Evolutionary conservation across 2,329 filamentous ascomycete genomes (phyloP), one percentile per base, ranked within the genome.

Genomic region (Metarhizium sp.): DNA sequence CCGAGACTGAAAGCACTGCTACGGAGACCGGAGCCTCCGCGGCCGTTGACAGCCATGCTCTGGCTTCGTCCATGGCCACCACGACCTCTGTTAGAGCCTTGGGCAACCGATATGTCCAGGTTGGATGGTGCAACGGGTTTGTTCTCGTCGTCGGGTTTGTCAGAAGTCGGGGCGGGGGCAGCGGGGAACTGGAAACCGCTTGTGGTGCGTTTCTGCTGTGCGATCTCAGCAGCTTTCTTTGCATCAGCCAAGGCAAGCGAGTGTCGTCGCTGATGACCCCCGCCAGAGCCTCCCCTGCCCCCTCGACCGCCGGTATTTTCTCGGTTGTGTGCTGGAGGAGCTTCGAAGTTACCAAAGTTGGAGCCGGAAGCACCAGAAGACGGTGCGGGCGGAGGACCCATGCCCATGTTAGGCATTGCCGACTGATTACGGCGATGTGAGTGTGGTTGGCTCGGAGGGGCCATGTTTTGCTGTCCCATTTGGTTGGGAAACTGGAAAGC

Each of bases 391-490:
- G 92, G 88, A 36, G 85, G 88, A 29, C 90, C 90, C 84, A 95
- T 88, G 59, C 86, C 84, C 81, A 96, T 90, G 66, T 90, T 94
- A 52, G 94, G 92, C 62, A 97, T 81, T 68, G 92, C 92, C 69
- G 94, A 97, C 75, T 96, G 92, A 78, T 97, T 97, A 77, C 94
- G 91, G 72, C 94, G 91, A 80, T 99, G 94, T 72, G 90, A 86
- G 63, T 86, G 78, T 60, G 88, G 86, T 70, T 94, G 90, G 59
- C 81, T 85, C 47, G 89, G 87, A 59, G 87, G 78, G 64, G 85
- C 87, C 82, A 92, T 84, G 61, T 85, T 87, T 67, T 87, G 86
- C 72, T 88, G 85, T 66, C 82, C 81, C 67, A 88, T 77, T 75
- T 89, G 89, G 66, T 82, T 83, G 54, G 90, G 88, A 69, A 96